Conservation (phyloP, 2,329 filamentous ascomycete species). For the Periconia digitata region DNA sequence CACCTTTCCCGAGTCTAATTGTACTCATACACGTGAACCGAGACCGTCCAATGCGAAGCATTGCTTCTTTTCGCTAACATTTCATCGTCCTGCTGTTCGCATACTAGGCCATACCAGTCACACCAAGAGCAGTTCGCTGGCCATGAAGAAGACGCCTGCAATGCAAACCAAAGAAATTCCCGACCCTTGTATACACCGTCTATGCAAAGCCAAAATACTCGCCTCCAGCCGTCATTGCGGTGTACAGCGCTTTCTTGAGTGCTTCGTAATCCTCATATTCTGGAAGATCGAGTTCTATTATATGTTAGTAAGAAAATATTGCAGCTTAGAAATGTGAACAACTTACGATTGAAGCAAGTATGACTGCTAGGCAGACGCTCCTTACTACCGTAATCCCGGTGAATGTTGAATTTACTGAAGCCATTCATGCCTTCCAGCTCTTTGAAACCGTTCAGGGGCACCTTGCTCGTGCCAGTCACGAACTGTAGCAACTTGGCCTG, state of each 20-base stretch:
- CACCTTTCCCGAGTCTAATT: neutral
- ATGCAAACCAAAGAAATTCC: slow-evolving; percentile 22
- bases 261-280: slow-evolving; percentile 97
- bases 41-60: neutral
- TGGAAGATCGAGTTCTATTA: slow-evolving; percentile 89
- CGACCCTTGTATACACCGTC: slow-evolving; percentile 14
- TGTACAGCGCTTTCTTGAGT: slow-evolving; percentile 84
- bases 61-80: neutral
- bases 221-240: slow-evolving; percentile 95
- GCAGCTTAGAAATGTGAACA: neutral
- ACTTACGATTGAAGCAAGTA: slow-evolving; percentile 99
- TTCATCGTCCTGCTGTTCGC: neutral
- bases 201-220: slow-evolving; percentile 98
- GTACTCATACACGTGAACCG: neutral
- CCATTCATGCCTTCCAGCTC: slow-evolving; percentile 99
- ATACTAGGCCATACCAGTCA: neutral
- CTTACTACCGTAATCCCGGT: slow-evolving; percentile 96
- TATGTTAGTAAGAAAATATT: slow-evolving; percentile 29
- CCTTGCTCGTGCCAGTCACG: slow-evolving; percentile 97
- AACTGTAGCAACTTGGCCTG: slow-evolving; percentile 96
- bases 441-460: slow-evolving; percentile 97
- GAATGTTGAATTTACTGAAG: slow-evolving; percentile 96
- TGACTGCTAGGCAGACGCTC: slow-evolving; percentile 94
- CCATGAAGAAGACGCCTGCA: slow-evolving; percentile 28
- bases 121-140: neutral